These are phyloP conservation scores for Achlya hypogyna DNA, from an alignment of 352 stramenopile genomes.

Conservation along the genomic window DNA sequence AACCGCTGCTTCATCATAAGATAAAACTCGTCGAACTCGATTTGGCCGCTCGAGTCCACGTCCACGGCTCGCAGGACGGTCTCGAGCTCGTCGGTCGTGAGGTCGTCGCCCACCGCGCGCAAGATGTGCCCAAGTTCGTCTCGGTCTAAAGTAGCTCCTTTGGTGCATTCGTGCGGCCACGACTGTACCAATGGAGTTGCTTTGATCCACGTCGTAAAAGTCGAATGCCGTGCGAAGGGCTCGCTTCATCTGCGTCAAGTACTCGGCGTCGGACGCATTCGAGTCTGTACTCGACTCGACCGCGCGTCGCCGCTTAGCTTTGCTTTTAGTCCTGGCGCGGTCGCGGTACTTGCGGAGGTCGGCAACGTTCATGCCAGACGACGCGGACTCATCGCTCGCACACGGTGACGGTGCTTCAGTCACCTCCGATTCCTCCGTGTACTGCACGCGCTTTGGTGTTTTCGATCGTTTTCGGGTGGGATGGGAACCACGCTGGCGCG, in stretches of 20 bases:
- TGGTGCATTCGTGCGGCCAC: not conserved
- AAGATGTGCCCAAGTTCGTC: slow-evolving; percentile 52
- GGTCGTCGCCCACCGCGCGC: slow-evolving; percentile 56
- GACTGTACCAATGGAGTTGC: slow-evolving; percentile 57
- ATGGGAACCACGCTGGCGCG: too few species aligned
- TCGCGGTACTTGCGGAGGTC: slow-evolving; percentile 13
- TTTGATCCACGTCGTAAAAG: slow-evolving; percentile 70
- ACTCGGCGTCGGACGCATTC: slow-evolving; percentile 44
- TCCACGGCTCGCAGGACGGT: slow-evolving; percentile 48
- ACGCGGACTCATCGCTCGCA: not conserved
- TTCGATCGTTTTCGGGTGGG: not conserved
- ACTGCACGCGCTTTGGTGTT: not conserved
- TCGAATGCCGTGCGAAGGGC: slow-evolving; percentile 58
- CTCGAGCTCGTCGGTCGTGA: slow-evolving; percentile 55
- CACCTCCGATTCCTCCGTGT: not conserved
- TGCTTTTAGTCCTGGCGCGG: not conserved
- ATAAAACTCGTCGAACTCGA: slow-evolving; percentile 72
- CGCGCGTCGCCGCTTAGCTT: not conserved
- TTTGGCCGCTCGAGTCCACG: slow-evolving; percentile 47
- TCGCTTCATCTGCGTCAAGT: slow-evolving; percentile 46
- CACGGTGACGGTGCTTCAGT: too few species aligned
- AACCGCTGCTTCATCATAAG: slow-evolving; percentile 59
- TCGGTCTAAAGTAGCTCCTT: slow-evolving; percentile 8
- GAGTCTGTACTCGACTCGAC: slow-evolving; percentile 16
- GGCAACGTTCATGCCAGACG: slow-evolving; percentile 8